Evolutionary conservation across 352 stramenopile species (phyloP), one percentile per base, ranked within the genome.

Genomic region (Elongisporangium undulatum): DNA sequence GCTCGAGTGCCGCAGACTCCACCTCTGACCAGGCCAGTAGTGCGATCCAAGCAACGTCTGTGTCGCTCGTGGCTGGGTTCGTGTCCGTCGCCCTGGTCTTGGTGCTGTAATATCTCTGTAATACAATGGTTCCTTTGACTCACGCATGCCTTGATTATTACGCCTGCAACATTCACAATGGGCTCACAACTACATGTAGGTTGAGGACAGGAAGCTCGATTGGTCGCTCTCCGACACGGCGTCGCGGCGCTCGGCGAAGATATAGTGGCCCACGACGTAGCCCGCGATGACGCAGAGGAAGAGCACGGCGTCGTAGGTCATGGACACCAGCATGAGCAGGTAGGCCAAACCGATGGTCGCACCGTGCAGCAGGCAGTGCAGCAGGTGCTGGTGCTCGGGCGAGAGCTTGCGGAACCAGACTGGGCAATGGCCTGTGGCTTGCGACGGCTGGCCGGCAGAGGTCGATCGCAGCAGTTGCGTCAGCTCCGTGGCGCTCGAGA

Each of bases 251-350:
- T 91, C 79, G 19, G 75, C 79, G 59, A 87, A 91, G 15, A 89
- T 49, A 56, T 83, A 91, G 67, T 89, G 75, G 15, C 82, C 82
- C 13, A 67, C 53, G n/a, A 89, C 60, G 55, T 89, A 91, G 8
- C 82, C 82, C 20, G 41, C 48, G 39, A 91, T 74, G 12, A 71
- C 71, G 69, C 74, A 83, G 10, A 81, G 24, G 19, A 91, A 76
- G 55, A 91, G 64, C 54, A 71, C 67, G 55, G 77, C 74, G 59
- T 91, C 82, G 68, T 91, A 91, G 22, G 82, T 91, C 82, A 91
- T 91, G 20, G 82, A 84, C 19, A 87, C 82, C 20, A 91, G 75
- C 82, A 91, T 91, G 24, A 91, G 76, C 79, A 91, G 76, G 57
- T 91, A 91, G 13, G 82, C 82, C 19, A 91, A 68, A 13, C 85